These are phyloP conservation scores for Arachnopeziza araneosa DNA, from an alignment of 2,329 filamentous ascomycete species.

Conservation along the genomic window DNA sequence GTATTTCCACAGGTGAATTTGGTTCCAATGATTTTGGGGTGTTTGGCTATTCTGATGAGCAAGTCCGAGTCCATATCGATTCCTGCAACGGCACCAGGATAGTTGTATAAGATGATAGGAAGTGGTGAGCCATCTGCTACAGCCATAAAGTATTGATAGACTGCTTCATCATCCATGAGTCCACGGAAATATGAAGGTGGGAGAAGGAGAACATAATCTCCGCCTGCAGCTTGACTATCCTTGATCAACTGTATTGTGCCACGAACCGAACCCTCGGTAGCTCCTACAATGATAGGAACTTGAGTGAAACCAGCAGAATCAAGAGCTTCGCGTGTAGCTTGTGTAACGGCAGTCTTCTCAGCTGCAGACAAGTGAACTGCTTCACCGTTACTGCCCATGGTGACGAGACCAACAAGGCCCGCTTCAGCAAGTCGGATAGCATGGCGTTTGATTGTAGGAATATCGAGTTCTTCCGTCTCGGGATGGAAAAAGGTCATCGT, in stretches of 20 bases:
- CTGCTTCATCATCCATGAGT: conserved; percentile 64
- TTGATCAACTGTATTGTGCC: conserved; percentile 73
- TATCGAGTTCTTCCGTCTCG: conserved; percentile 78
- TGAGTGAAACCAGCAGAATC: conserved; percentile 71
- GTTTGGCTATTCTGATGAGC: conserved; percentile 70
- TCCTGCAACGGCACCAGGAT: conserved; percentile 78
- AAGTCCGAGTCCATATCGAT: conserved; percentile 89
- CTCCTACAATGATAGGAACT: conserved; percentile 77
- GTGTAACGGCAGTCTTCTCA: conserved; percentile 71
- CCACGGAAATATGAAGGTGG: conserved; percentile 79
- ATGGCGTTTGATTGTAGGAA: conserved; percentile 73
- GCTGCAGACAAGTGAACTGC: conserved; percentile 75
- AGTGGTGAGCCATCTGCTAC: conserved; percentile 73
- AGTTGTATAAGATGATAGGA: conserved; percentile 85
- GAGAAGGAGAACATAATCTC: conserved; percentile 73
- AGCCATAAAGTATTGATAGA: conserved; percentile 58
- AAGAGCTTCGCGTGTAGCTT: conserved; percentile 73
- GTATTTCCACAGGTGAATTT: conserved; percentile 93
- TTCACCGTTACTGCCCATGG: conserved; percentile 88
- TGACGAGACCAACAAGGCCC: conserved; percentile 75
- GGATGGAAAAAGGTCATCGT: conserved; percentile 89
- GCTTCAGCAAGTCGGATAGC: conserved; percentile 70
- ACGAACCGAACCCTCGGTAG: conserved; percentile 74
- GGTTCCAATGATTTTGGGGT: conserved; percentile 80
- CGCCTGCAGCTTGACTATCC: conserved; percentile 61